These are phyloP conservation scores for Pestalotiopsis sp. DNA, from an alignment of 2,329 filamentous ascomycete species.

Conservation along the genomic window DNA sequence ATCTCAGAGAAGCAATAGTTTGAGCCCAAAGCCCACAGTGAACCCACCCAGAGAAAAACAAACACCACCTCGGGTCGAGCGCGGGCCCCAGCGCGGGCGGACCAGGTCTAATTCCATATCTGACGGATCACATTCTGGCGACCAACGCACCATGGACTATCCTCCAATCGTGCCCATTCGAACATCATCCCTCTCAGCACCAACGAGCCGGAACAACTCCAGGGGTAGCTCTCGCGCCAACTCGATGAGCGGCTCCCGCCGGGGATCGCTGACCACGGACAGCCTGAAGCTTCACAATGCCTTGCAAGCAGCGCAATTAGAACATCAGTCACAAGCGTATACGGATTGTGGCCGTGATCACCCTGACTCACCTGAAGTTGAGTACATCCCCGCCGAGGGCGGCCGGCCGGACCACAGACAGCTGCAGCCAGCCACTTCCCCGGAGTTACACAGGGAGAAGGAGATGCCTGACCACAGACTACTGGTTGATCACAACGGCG, in stretches of 20 bases:
- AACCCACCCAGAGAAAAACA: slow-evolving; percentile 45
- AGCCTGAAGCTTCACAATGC: slow-evolving; percentile 60
- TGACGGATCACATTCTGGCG: slow-evolving; percentile 44
- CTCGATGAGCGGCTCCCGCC: slow-evolving; percentile 19
- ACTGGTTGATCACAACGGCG: slow-evolving; percentile 54
- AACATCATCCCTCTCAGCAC: slow-evolving; percentile 64
- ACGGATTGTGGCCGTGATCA: too few species aligned
- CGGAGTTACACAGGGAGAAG: slow-evolving; percentile 35
- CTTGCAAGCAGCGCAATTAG: slow-evolving; percentile 32
- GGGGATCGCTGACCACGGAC: slow-evolving; percentile 51
- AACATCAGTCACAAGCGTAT: slow-evolving; percentile 15
- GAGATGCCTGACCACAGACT: slow-evolving; percentile 34
- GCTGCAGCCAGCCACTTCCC: slow-evolving; percentile 32
- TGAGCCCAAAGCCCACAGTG: slow-evolving; percentile 48
- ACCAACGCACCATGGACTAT: slow-evolving; percentile 62
- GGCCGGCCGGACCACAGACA: slow-evolving; percentile 28
- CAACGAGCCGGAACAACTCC: slow-evolving; percentile 57
- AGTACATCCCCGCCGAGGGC: slow-evolving; percentile 24
- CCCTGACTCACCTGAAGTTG: slow-evolving; percentile 20
- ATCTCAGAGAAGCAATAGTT: slow-evolving; percentile 56
- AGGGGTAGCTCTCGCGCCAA: slow-evolving; percentile 31
- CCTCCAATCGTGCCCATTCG: slow-evolving; percentile 59
- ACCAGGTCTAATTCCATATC: slow-evolving; percentile 51
- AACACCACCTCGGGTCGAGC: slow-evolving; percentile 44
- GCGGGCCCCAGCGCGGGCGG: slow-evolving; percentile 41